phyloP scores from a whole-genome alignment of 768 basidiomycete species.

The Xerocomellus intermedius region DNA sequence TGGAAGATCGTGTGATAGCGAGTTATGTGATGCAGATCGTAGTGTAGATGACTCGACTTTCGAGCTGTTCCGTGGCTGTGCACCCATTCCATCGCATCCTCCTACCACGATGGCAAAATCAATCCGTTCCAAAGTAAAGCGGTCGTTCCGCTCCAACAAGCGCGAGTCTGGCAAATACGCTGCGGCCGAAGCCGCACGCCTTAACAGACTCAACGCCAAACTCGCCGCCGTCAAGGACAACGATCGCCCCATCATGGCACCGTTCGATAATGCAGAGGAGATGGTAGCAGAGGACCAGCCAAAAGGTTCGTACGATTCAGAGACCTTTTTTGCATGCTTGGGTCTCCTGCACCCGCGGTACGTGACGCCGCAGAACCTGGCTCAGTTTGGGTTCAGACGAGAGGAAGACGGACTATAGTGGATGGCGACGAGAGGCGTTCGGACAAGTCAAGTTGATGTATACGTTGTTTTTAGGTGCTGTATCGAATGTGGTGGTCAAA shows the following conservation, averaged over 20 bases:
- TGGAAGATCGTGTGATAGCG: too few relatives aligned
- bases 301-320: slow-evolving; percentile 57
- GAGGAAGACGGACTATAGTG: neutral
- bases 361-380: slow-evolving; percentile 37
- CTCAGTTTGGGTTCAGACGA: slow-evolving; percentile 21
- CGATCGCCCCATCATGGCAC: slow-evolving; percentile 27
- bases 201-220: slow-evolving; percentile 69
- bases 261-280: slow-evolving; percentile 32
- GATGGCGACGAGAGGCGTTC: neutral
- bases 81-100: neutral
- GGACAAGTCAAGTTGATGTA: slow-evolving; percentile 15
- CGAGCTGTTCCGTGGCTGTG: slow-evolving; percentile 8
- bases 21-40: too few relatives aligned
- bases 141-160: slow-evolving; percentile 74
- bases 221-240: slow-evolving; percentile 47
- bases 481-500: slow-evolving; percentile 1
- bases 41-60: neutral
- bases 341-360: slow-evolving; percentile 56
- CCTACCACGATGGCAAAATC: slow-evolving; percentile 66
- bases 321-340: slow-evolving; percentile 41
- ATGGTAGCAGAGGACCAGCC: slow-evolving; percentile 30
- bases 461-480: slow-evolving; percentile 18
- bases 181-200: slow-evolving; percentile 71
- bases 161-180: slow-evolving; percentile 74
- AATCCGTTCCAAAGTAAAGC: slow-evolving; percentile 77